Percentiles rank a stretch among this genome's conserved stretches.
phyloP scores from a whole-genome alignment of 441 rosid species.

The Gossypium aridum region DNA sequence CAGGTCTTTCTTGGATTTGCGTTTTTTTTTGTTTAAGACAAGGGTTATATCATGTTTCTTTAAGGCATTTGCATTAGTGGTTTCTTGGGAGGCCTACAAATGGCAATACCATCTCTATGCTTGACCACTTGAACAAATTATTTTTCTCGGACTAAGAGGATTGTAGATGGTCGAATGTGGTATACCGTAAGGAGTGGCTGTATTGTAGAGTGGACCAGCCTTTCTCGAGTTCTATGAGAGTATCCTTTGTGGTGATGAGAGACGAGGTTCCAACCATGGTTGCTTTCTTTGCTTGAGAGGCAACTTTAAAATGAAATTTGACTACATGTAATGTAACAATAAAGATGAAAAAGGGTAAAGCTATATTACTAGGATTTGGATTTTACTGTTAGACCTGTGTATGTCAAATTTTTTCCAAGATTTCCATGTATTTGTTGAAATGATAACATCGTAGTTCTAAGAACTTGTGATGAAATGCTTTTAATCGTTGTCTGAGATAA shows the following conservation, averaged over 20 bases:
- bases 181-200: neutral
- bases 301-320: neutral
- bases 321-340: neutral
- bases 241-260: neutral
- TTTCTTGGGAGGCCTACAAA: neutral
- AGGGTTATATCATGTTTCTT: neutral
- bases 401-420: no score
- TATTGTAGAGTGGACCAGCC: neutral
- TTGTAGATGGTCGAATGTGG: neutral
- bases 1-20: neutral
- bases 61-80: neutral
- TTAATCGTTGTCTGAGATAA: neutral
- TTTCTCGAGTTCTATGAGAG: neutral
- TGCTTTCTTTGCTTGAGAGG: neutral
- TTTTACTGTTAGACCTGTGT: no score
- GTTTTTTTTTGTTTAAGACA: neutral
- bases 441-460: neutral
- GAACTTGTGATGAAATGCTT: neutral
- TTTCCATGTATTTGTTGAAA: neutral
- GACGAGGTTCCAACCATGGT: neutral
- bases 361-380: no score
- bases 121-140: neutral
- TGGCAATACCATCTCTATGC: neutral
- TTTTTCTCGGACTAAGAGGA: neutral
- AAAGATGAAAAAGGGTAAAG: neutral